Base-by-base conservation (phyloP, 257 asterid species). In the Jacaranda copaia region DNA sequence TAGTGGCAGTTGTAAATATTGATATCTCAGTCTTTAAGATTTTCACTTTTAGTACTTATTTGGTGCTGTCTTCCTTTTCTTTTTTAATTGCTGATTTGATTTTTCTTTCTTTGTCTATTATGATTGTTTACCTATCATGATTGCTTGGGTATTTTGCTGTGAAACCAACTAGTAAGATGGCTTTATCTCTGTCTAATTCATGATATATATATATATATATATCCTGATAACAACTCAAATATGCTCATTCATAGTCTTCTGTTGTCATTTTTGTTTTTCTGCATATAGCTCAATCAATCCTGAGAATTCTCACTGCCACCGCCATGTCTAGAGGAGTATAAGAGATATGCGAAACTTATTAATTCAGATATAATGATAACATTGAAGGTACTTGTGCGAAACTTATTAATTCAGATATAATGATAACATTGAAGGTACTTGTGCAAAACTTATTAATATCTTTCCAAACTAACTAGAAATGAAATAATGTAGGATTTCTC, bases 1-100 rank as follows among this genome's bases (percentile, higher is more conserved):
- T 81, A 60, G 84, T 64, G 52, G 72, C 81, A 75, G 81, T 58
- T 83, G 87, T 83, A 81, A 81, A 83, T 83, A 83, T 81, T 84
- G 77, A 64, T 83, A 45, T 62, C 58, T 20, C 63, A 53, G 82
- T 82, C 72, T 77, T 67, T 66, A n/a, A 70, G 78, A 32, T 46
- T 79, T 82, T 67, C 81, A 51, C 51, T 53, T 76, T 55, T n/a
- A 69, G 5, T 40, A 14, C 45, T 36, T 25, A 19, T 19, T 20
- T 19, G 35, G 66, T 53, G 72, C 38, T 39, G 4, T 5, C 13
- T 15, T 38, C 57, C 3, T 13, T 48, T 15, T 10, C n/a, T 15
- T 55, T 3, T 43, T 61, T 63, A 35, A 20, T 72, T 55, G 25
- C 67, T 45, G 43, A 8, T 60, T 79, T 9, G 39, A 38, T 53